Evolutionary conservation across 257 asterid species (phyloP).

Genomic region (Mentha longifolia): DNA sequence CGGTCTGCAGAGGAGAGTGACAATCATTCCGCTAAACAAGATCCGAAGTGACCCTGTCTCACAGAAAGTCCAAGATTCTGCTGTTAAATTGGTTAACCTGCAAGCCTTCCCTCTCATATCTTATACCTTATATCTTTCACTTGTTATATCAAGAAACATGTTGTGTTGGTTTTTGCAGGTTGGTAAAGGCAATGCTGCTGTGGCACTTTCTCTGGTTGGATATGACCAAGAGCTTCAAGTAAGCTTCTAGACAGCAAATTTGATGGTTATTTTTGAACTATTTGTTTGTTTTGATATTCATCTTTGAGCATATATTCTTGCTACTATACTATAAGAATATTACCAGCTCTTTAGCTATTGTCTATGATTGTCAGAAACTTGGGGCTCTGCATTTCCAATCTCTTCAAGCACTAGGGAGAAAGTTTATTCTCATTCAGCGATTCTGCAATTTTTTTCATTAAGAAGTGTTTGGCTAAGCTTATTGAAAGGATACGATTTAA

Average conservation of each 20-base stretch:
- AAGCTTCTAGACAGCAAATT: constrained; percentile 32
- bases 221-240: constrained; percentile 86
- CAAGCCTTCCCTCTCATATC: constrained; percentile 17
- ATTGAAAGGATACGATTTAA: not conserved
- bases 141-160: constrained; percentile 19
- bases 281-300: constrained; percentile 11
- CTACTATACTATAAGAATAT: constrained; percentile 11
- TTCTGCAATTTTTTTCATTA: not conserved
- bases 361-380: constrained; percentile 30
- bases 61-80: constrained; percentile 65
- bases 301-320: constrained; percentile 20
- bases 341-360: constrained; percentile 9
- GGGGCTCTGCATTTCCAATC: constrained; percentile 13
- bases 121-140: constrained; percentile 12
- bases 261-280: constrained; percentile 2
- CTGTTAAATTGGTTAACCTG: constrained; percentile 70
- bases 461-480: constrained; percentile 2
- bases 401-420: not conserved
- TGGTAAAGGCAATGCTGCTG: constrained; percentile 93
- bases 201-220: constrained; percentile 94
- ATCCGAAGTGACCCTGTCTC: constrained; percentile 75
- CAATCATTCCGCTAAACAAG: constrained; percentile 93
- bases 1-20: constrained; percentile 85
- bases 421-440: not conserved
- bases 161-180: constrained; percentile 56